Evolutionary conservation across 495 filamentous ascomycete genomes (phyloP).

Genomic region (Neurospora terricola): DNA sequence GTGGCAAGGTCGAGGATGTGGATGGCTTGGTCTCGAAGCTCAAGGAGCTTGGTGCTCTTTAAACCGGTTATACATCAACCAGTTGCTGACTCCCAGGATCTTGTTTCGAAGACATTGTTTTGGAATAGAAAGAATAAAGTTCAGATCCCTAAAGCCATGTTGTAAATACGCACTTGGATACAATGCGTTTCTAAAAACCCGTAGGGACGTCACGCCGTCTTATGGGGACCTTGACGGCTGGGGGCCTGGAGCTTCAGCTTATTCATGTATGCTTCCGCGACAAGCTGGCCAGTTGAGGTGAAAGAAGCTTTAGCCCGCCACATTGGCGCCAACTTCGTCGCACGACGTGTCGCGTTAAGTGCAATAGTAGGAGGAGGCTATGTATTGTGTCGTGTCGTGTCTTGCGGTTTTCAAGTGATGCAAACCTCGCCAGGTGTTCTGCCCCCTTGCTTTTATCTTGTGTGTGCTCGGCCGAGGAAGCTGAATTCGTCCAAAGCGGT

Average conservation of each 20-base stretch:
- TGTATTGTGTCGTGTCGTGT: not conserved
- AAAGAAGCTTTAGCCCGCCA: not conserved
- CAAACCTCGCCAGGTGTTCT: not conserved
- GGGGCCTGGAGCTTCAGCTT: not conserved
- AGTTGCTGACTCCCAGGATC: not conserved
- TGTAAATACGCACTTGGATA: not conserved
- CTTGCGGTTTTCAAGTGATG: not conserved
- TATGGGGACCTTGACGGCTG: not conserved
- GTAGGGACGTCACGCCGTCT: not conserved
- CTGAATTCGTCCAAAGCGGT: not conserved
- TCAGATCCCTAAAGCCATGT: not conserved
- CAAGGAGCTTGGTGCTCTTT: slow-evolving; percentile 92
- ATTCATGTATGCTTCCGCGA: not conserved
- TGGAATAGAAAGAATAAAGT: not conserved
- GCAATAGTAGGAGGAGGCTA: not conserved
- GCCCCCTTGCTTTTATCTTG: not conserved
- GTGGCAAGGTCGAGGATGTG: slow-evolving; percentile 94
- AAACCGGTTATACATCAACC: slow-evolving; percentile 15
- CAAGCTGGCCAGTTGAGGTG: not conserved
- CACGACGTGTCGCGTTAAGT: not conserved
- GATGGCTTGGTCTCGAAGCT: slow-evolving; percentile 84
- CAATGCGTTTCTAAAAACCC: not conserved
- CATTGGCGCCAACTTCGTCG: not conserved
- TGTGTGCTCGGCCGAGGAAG: not conserved
- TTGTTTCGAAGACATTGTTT: not conserved